Evolutionary conservation across 2,329 filamentous ascomycete species (phyloP).

Genomic region (Cladophialophora exuberans): DNA sequence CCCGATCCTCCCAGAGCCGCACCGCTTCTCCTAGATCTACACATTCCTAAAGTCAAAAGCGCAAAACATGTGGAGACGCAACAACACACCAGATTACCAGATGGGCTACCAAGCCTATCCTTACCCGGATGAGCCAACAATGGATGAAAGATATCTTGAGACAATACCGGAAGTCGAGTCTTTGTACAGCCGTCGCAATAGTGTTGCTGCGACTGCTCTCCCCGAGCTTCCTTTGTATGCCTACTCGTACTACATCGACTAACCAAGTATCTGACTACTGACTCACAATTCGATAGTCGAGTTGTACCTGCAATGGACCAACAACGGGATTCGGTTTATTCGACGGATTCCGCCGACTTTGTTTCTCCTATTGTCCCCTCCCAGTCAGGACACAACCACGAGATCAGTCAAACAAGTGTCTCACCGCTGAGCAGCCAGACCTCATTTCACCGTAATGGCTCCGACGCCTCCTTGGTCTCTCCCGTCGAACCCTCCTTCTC

Average conservation of each 20-base stretch:
- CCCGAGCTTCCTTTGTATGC: constrained; percentile 46
- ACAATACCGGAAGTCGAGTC: constrained; percentile 42
- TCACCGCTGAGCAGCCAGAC: constrained; percentile 35
- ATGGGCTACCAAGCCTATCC: constrained; percentile 28
- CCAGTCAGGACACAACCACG: constrained; percentile 15
- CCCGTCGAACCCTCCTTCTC: constrained; percentile 37
- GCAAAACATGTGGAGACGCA: constrained; percentile 28
- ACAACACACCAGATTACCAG: constrained; percentile 23
- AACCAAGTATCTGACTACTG: not conserved
- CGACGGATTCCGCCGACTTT: constrained; percentile 21
- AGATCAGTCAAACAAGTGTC: constrained; percentile 20
- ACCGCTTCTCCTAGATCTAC: constrained; percentile 4
- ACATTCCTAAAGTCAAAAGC: constrained; percentile 9
- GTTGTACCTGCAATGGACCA: constrained; percentile 30
- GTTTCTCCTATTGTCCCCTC: constrained; percentile 50
- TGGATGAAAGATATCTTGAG: constrained; percentile 49
- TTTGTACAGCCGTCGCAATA: constrained; percentile 35
- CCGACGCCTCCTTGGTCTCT: constrained; percentile 33
- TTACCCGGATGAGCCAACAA: constrained; percentile 22
- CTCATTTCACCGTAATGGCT: constrained; percentile 21
- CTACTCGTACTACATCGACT: not conserved
- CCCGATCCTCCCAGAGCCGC: constrained; percentile 4
- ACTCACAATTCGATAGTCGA: constrained; percentile 27
- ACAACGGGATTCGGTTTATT: constrained; percentile 21
- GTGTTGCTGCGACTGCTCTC: constrained; percentile 36